These are phyloP conservation scores for Penicillium canariense DNA, from an alignment of 495 filamentous ascomycete genomes.

Conservation along the genomic window DNA sequence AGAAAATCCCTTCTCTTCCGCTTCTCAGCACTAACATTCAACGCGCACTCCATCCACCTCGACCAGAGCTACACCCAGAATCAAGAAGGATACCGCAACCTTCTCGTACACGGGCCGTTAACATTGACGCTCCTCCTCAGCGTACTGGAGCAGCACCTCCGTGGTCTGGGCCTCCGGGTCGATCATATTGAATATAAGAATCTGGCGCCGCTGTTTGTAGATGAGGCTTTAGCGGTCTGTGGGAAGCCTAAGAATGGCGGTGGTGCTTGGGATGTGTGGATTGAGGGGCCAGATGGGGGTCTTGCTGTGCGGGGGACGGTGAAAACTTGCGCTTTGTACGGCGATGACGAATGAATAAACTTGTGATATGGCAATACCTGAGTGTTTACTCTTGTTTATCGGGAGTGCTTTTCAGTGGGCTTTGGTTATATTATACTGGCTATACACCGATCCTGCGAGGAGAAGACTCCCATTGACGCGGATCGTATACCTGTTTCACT, in stretches of 20 bases:
- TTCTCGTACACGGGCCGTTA: conserved; percentile 85
- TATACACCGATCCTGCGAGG: too few relatives aligned
- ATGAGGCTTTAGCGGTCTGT: conserved; percentile 62
- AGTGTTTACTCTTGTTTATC: too few relatives aligned
- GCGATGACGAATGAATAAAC: too few relatives aligned
- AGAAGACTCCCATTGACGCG: too few relatives aligned
- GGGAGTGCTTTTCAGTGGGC: too few relatives aligned
- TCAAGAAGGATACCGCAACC: conserved; percentile 68
- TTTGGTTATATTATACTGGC: too few relatives aligned
- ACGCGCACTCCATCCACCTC: conserved; percentile 84
- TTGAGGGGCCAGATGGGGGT: conserved; percentile 57
- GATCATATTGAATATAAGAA: conserved; percentile 74
- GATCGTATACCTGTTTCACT: too few relatives aligned
- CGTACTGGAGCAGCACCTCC: conserved; percentile 53
- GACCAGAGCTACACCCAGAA: conserved; percentile 66
- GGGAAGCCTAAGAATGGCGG: conserved; percentile 35
- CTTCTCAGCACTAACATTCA: conserved; percentile 83
- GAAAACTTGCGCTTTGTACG: conserved; percentile 15
- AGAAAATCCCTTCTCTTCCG: conserved; percentile 70
- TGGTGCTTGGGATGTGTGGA: conserved; percentile 61
- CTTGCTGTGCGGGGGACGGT: conserved; percentile 60
- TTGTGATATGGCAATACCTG: too few relatives aligned
- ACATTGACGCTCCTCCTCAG: conserved; percentile 71
- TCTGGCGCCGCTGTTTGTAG: conserved; percentile 74
- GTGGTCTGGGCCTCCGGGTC: conserved; percentile 10